Evolutionary conservation across 352 stramenopile genomes (phyloP), one percentile per base, ranked within the genome.

Genomic region (Globisporangium acanthophoron): DNA sequence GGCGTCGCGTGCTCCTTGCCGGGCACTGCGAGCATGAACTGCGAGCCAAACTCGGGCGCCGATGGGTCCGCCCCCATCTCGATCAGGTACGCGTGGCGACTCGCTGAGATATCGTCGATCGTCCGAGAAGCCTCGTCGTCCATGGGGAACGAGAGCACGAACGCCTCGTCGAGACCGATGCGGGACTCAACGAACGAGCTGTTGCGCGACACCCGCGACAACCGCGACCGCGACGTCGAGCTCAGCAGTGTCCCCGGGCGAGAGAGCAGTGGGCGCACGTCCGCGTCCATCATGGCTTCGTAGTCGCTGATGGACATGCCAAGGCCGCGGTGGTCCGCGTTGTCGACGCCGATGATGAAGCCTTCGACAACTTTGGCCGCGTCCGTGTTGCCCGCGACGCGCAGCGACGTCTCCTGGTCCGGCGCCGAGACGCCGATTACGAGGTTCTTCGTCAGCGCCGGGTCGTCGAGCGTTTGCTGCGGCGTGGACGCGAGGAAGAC

Each of bases 131-230:
- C 55, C 35, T 51, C 21, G 73, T 59, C 18, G 79, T 89, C 78
- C 47, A 90, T 85, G 1, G 83, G 83, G 56, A 92, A 90, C 9
- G 83, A 92, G 12, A 92, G 56, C 52, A 92, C 83, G 44, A 92
- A 92, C 1, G 80, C 87, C 44, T 90, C 77, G 41, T 90, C 80
- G 45, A 51, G 45, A 3, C 45, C 45, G 0, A 74, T 56, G 41
- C 85, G 71, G 43, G 35, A 40, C 2, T 90, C 79, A 27, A 93
- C 54, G 35, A 88, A 88, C 20, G 79, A 91, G 62, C 78, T 87
- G 31, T 63, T 57, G 33, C 62, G 62, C 0, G 59, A 61, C 0
- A 66, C 66, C 21, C 71, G 67, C 5, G 46, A 61, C 9, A 66
- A 67, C 27, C 69, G 67, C 5, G 46, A 61, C 9, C 58, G 55